Evolutionary conservation across 2,329 filamentous ascomycete species (phyloP), one percentile per base, ranked within the genome.

Genomic region (Alternaria conjuncta): DNA sequence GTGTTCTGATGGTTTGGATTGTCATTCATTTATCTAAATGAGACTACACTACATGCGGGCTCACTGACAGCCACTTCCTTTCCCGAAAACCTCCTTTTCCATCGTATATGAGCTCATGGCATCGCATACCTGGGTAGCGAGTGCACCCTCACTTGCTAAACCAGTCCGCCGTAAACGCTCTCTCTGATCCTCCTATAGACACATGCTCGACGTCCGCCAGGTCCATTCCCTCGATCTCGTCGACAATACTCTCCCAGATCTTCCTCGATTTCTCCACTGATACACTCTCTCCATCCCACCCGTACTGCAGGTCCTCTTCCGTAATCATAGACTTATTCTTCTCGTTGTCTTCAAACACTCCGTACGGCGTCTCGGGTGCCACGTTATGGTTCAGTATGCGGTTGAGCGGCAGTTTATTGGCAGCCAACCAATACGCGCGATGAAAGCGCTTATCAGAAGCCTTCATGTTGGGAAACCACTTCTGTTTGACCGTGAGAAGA

Each of bases 361-460:
- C 68, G 12, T 68, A 55, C 10, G 63, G 43, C 32, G 51, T 51
- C 6, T 62, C 55, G 2, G 41, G 26, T 20, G 7, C 6, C 5
- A n/a, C 2, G 2, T 26, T 25, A 21, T 46, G 64, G 18, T 68
- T 68, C n/a, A 78, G 61, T 46, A 78, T 18, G 2, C 45, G 57
- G 0, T 56, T 55, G 7, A 76, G 26, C 3, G 60, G 59, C 5
- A 12, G 9, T 54, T 65, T 61, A 3, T 70, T 73, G 0, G 76
- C 76, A 0, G 70, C 66, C 4, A 72, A 54, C 75, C 75, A 78
- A 50, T 78, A 78, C 8, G 75, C 73, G 2, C 63, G 64, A 46
- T 78, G 75, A 32, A 75, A 78, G 3, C 75, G 67, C 44, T 55
- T 67, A n/a, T 74, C 67, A 2, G 9, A 55, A 3, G 73, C 61